phyloP scores from a whole-genome alignment of 73 alveolate genomes.

The Tetrahymena thermophila region DNA sequence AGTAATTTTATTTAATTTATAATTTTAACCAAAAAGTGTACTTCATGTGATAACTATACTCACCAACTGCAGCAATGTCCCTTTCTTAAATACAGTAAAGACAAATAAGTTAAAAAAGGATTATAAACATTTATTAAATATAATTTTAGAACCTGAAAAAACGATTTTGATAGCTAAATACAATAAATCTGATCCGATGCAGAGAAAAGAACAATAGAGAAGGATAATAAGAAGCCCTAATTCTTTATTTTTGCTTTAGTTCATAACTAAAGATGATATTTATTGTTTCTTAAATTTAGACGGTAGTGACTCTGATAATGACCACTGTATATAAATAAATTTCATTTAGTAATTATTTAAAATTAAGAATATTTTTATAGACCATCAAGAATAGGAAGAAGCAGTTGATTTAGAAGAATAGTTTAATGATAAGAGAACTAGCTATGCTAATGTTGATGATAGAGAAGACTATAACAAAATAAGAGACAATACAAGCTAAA shows the following conservation, averaged over 20 bases:
- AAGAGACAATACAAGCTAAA: neutral
- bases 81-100: neutral
- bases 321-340: neutral
- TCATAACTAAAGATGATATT: neutral
- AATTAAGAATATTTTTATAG: neutral
- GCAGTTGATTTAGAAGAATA: neutral
- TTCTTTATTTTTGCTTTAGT: neutral
- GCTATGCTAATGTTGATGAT: neutral
- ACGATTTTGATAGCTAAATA: neutral
- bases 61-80: neutral
- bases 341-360: neutral
- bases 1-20: neutral
- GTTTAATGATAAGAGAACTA: neutral
- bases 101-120: neutral
- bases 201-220: neutral
- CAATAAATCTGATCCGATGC: neutral
- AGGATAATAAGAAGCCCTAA: neutral
- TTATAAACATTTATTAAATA: neutral
- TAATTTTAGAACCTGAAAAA: neutral
- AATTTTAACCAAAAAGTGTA: neutral
- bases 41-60: neutral
- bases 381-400: neutral
- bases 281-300: neutral
- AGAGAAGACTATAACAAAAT: neutral
- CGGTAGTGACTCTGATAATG: neutral